Conservation (phyloP, 2,329 filamentous ascomycete species). For the Colletotrichum orchidophilum region DNA sequence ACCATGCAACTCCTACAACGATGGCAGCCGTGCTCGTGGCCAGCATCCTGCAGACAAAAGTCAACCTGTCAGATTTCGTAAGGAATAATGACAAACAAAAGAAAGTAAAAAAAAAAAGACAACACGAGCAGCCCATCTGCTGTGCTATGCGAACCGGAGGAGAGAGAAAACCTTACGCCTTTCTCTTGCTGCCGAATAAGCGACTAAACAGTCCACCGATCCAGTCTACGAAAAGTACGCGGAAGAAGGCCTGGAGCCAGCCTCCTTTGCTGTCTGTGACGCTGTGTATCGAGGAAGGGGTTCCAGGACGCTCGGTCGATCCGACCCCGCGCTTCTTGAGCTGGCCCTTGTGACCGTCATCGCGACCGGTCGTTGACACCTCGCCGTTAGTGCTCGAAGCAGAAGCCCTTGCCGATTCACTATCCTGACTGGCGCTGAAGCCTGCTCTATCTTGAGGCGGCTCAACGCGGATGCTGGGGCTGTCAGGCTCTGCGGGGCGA, state of each 20-base stretch:
- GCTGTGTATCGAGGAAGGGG: constrained; percentile 37
- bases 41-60: constrained; percentile 33
- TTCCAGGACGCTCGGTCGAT: constrained; percentile 29
- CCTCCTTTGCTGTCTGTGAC: constrained; percentile 36
- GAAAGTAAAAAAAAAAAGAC: not conserved
- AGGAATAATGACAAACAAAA: constrained; percentile 15
- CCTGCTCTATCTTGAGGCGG: constrained; percentile 18
- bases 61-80: constrained; percentile 33
- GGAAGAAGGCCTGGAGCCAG: constrained; percentile 48
- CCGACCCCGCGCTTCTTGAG: constrained; percentile 33
- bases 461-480: constrained; percentile 15
- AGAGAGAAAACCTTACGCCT: constrained; percentile 32
- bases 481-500: not conserved
- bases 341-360: constrained; percentile 18
- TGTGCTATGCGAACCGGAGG: constrained; percentile 6
- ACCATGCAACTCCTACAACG: constrained; percentile 29
- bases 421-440: constrained; percentile 1
- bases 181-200: constrained; percentile 34
- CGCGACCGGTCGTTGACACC: constrained; percentile 2
- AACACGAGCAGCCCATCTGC: not conserved
- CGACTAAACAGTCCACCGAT: constrained; percentile 45
- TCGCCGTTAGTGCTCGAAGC: not conserved
- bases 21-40: constrained; percentile 31
- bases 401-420: not conserved
- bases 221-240: constrained; percentile 49